Base-by-base conservation (phyloP, 2,329 filamentous ascomycete genomes). In the Neocatenulostroma microsporum region DNA sequence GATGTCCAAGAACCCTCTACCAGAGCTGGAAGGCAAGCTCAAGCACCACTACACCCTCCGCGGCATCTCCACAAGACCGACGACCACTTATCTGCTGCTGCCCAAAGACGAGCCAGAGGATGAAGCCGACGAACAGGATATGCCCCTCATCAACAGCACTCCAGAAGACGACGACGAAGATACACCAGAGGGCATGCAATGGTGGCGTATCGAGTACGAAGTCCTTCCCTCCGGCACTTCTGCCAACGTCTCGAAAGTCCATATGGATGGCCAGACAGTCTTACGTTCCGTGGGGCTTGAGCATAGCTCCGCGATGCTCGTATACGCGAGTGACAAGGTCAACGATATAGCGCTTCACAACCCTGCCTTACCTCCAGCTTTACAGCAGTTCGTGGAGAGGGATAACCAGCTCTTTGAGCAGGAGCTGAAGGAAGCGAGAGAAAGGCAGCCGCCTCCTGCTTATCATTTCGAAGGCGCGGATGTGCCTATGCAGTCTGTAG, bases 71-170 rank as follows among this genome's bases (percentile, higher is more conserved):
- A 78, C 74, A 3, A 66, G 70, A 32, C 65, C 72, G 1, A 69
- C 73, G 47, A 65, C 76, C 18, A 73, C 69, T 21, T 80, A 78
- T 46, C 55, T 80, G 12, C 62, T 75, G n/a, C 63, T 64, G 17
- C 62, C 61, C 5, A 57, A 47, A 10, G n/a, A n/a, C n/a, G n/a
- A n/a, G n/a, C 36, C 43, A 20, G 36, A 44, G 17, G 38, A 60
- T 21, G 54, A 50, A 12, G 37, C 24, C 29, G 30, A 36, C 10
- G 23, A 21, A 5, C 32, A 27, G 18, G 27, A 20, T n/a, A 17
- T 17, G 12, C n/a, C n/a, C n/a, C n/a, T n/a, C n/a, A 13, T 18
- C 4, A 40, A 46, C 7, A 39, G 44, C n/a, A 32, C 19, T 12
- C 9, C 36, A 11, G 45, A 58, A 17, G 57, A 58, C 33, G 56